Conservation (phyloP, 108 stramenopile species). For the Pseudonitzschia multiseries region DNA sequence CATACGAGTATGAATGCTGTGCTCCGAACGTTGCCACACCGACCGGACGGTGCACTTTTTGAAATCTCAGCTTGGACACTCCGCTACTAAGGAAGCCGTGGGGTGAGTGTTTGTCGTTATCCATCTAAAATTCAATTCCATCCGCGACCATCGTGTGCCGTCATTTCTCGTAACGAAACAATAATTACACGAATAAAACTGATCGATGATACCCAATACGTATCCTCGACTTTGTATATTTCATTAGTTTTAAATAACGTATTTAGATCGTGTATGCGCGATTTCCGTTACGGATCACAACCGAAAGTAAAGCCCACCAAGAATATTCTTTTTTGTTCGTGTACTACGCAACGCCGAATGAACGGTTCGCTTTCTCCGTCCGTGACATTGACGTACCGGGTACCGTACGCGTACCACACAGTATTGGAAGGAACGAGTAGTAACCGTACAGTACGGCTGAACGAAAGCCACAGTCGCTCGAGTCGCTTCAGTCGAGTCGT, state of each 20-base stretch:
- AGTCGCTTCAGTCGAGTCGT: too few relatives aligned
- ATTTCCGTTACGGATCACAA: neutral
- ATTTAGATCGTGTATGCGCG: neutral
- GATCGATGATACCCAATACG: neutral
- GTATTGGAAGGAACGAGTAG: too few relatives aligned
- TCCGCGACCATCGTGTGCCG: neutral
- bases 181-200: neutral
- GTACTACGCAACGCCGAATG: too few relatives aligned
- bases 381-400: too few relatives aligned
- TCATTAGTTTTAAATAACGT: neutral
- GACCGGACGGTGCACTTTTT: neutral
- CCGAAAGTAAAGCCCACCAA: neutral
- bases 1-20: too few relatives aligned
- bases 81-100: too few relatives aligned
- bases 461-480: too few relatives aligned
- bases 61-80: neutral
- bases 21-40: too few relatives aligned
- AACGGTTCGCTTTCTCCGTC: too few relatives aligned
- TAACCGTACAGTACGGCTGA: too few relatives aligned
- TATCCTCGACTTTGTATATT: neutral
- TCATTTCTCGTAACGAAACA: neutral
- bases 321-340: neutral
- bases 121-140: neutral
- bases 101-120: neutral
- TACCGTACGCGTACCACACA: too few relatives aligned